These are phyloP conservation scores for sweet orange (Citrus sinensis) DNA, from an alignment of 345 rosid species.

Conservation along the genomic window DVS_A1.0 CM039168.1:26639501-26640000, in stretches of 20 bases:
- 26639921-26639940: neutral
- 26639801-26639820: neutral
- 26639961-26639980: neutral
- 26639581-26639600: neutral
- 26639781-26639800: neutral
- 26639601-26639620: neutral
- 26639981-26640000: neutral
- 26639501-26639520: conserved; percentile 56
- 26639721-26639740: neutral
- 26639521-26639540: neutral
- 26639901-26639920: neutral
- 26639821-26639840: neutral
- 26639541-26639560: neutral
- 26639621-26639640: neutral
- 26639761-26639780: neutral
- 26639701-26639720: neutral
- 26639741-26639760: neutral
- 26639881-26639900: neutral
- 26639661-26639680: too few relatives aligned
- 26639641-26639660: neutral
- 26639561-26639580: neutral
- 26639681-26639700: neutral
- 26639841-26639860: neutral
- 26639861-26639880: neutral
- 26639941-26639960: neutral